Percentiles rank a stretch among this genome's conserved stretches.
Evolutionary conservation across 176 grass and related monocot species (phyloP).

Genomic region (Aegilops bicornis): DNA sequence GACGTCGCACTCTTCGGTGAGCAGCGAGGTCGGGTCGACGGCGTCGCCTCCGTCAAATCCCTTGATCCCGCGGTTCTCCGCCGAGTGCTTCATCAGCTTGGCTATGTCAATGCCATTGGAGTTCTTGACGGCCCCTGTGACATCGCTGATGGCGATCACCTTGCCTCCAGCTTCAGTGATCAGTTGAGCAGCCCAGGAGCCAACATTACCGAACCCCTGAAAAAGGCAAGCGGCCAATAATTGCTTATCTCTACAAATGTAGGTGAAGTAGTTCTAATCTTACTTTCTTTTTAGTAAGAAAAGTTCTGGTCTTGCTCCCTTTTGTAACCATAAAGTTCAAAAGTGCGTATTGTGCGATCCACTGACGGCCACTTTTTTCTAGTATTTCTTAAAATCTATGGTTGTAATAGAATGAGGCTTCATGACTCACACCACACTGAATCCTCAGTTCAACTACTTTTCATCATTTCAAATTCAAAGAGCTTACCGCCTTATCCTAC

Average conservation of each 20-base stretch:
- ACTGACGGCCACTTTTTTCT: not conserved
- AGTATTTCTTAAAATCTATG: not conserved
- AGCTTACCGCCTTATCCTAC: not conserved
- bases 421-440: not conserved
- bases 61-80: conserved; percentile 59
- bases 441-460: not conserved
- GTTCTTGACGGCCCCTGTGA: conserved; percentile 83
- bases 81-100: conserved; percentile 57
- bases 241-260: not conserved
- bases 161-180: conserved; percentile 82
- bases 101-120: conserved; percentile 64
- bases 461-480: not conserved
- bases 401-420: not conserved
- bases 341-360: not conserved
- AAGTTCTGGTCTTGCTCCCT: not conserved
- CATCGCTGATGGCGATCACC: conserved; percentile 77
- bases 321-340: not conserved
- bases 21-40: conserved; percentile 53
- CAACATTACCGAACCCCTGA: conserved; percentile 94
- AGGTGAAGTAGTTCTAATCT: not conserved
- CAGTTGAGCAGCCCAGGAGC: conserved; percentile 84
- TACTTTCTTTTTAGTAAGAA: too few relatives aligned
- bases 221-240: conserved; percentile 1
- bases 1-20: conserved; percentile 86
- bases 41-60: conserved; percentile 66